Base-by-base conservation (phyloP, 139 green algal genomes). In the Diplosphaera chodatii region DNA sequence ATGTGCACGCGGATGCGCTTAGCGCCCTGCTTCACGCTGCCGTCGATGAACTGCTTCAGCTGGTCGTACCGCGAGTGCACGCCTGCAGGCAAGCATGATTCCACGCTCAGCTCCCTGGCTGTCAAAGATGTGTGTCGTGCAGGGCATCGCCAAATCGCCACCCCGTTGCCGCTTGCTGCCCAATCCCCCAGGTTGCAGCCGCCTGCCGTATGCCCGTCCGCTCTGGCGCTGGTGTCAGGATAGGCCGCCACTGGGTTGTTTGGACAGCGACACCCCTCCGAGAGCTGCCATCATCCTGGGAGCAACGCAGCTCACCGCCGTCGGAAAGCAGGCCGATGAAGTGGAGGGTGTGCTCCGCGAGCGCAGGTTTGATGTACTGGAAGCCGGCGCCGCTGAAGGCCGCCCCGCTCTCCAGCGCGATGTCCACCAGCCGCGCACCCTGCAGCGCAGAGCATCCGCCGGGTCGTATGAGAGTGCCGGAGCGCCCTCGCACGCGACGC, bases 261-360 rank as follows among this genome's bases (percentile, higher is more conserved):
- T n/a, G n/a, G n/a, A n/a, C n/a, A n/a, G n/a, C n/a, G n/a, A n/a
- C n/a, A n/a, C n/a, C n/a, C n/a, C n/a, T n/a, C n/a, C n/a, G n/a
- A n/a, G n/a, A n/a, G n/a, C n/a, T n/a, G n/a, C n/a, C n/a, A n/a
- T n/a, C n/a, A n/a, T n/a, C n/a, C n/a, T n/a, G n/a, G 37, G 6
- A 48, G 48, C 22, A 5, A 25, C 90, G 27, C 16, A 4, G 16
- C 48, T 10, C 48, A 34, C 94, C 94, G 64, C 94, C 94, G 78
- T 97, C 89, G 25, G 85, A 94, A 32, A 97, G 85, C 55, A 98
- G 89, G 48, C 93, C 91, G 64, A 98, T 97, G 75, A 98, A 88
- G 80, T 98, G 94, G 32, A 97, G 73, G 4, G 93, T 98, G 84
- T 94, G 81, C n/a, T 71, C 66, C 20, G 77, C 75, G 40, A 97